A percentile compares a stretch with the other conserved stretches of the same genome.
Evolutionary conservation across 192 early-diverging fungal species (phyloP).

Genomic region (Lobosporangium transversale): DNA sequence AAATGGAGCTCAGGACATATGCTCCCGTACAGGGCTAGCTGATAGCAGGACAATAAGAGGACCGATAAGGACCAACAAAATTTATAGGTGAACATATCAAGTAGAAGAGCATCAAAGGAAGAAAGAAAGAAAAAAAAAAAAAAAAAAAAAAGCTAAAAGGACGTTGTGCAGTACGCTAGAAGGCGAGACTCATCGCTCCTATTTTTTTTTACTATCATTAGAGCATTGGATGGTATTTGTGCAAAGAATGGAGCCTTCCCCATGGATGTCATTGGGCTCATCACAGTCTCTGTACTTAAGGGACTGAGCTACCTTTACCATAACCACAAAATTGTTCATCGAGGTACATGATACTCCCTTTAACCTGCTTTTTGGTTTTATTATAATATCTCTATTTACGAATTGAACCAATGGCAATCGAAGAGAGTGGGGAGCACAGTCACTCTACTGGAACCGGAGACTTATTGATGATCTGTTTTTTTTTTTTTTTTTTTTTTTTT

Average conservation of each 20-base stretch:
- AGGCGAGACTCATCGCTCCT: no score
- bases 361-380: not conserved
- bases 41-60: not conserved
- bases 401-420: not conserved
- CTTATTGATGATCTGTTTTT: no score
- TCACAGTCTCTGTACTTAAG: constrained; percentile 83
- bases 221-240: constrained; percentile 92
- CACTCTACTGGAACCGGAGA: no score
- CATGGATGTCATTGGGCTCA: constrained; percentile 85
- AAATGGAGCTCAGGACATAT: no score
- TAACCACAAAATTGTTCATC: constrained; percentile 91
- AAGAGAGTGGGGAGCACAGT: no score
- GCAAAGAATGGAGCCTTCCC: constrained; percentile 91
- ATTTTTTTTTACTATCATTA: constrained; percentile 19
- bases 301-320: constrained; percentile 88
- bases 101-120: not conserved
- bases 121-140: not conserved
- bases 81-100: no score
- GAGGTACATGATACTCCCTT: constrained; percentile 60
- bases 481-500: constrained; percentile 8
- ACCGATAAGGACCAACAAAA: not conserved
- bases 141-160: not conserved
- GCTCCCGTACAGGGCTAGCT: no score
- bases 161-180: no score
- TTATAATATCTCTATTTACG: not conserved